Percentiles rank a stretch among this genome's conserved stretches.
These are phyloP conservation scores for Trichoderma afroharzianum DNA, from an alignment of 2,329 filamentous ascomycete genomes.

Conservation along the genomic window DNA sequence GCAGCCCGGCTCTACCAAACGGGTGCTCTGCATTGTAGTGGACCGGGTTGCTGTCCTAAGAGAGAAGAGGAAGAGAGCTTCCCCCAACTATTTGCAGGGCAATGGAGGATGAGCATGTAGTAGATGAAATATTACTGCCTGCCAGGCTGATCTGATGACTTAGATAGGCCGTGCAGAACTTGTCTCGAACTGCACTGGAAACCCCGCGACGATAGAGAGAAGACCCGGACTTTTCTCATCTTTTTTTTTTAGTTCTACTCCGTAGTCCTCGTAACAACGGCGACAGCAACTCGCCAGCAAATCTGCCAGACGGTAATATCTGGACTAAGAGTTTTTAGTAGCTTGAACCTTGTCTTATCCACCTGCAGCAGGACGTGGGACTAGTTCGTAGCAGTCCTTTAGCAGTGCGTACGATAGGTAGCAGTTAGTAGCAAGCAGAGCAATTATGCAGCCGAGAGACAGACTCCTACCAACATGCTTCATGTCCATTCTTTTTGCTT, in stretches of 20 bases:
- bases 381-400: background rate
- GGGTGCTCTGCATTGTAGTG: conserved; percentile 9
- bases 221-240: background rate
- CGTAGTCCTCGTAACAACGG: background rate
- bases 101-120: no score
- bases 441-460: background rate
- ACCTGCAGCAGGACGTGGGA: background rate
- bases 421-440: background rate
- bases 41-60: background rate
- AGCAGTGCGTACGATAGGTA: background rate
- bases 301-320: background rate
- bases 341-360: conserved; percentile 14
- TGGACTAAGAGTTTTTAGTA: conserved; percentile 1
- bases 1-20: background rate
- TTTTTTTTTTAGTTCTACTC: background rate
- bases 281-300: background rate
- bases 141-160: background rate
- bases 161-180: background rate
- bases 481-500: background rate
- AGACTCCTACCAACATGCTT: background rate
- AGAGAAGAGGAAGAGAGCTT: background rate
- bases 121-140: background rate
- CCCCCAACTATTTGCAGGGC: background rate
- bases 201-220: background rate
- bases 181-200: background rate